Evolutionary conservation across 1,139 yeast species (phyloP).

Genomic region (Kodamaea ohmeri): DNA sequence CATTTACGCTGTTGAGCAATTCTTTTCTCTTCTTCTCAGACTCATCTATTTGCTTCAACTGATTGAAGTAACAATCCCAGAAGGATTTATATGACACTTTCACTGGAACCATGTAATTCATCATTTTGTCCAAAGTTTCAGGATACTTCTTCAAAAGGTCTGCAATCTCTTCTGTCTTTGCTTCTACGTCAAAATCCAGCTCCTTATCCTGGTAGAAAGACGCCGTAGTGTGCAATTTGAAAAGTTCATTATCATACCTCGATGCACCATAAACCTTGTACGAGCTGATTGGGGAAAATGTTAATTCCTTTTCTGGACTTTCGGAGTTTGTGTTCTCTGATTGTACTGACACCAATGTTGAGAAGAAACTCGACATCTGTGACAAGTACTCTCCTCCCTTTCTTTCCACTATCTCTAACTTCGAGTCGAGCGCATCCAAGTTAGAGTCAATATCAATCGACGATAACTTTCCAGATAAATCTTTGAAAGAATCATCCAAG

Average conservation of each 20-base stretch:
- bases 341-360: slow-evolving; percentile 46
- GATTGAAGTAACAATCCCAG: slow-evolving; percentile 72
- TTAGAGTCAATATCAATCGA: slow-evolving; percentile 9
- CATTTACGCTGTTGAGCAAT: slow-evolving; percentile 45
- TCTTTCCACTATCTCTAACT: slow-evolving; percentile 64
- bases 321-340: slow-evolving; percentile 12
- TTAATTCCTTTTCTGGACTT: slow-evolving; percentile 13
- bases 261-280: slow-evolving; percentile 38
- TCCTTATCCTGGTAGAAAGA: slow-evolving; percentile 20
- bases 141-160: slow-evolving; percentile 48
- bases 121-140: slow-evolving; percentile 50
- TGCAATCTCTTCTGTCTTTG: slow-evolving; percentile 53
- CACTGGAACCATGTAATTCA: slow-evolving; percentile 68
- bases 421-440: slow-evolving; percentile 64
- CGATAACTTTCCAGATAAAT: slow-evolving; percentile 5
- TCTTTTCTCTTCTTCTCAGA: slow-evolving; percentile 68
- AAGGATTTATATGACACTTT: slow-evolving; percentile 58
- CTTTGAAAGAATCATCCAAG: slow-evolving; percentile 5
- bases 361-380: slow-evolving; percentile 53
- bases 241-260: slow-evolving; percentile 41
- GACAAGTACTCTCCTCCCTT: slow-evolving; percentile 59
- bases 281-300: slow-evolving; percentile 21
- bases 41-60: slow-evolving; percentile 52
- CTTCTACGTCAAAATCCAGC: slow-evolving; percentile 42
- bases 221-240: slow-evolving; percentile 38